Evolutionary conservation across 495 filamentous ascomycete genomes (phyloP), one percentile per base, ranked within the genome.

Genomic region (Terfezia claveryi): DNA sequence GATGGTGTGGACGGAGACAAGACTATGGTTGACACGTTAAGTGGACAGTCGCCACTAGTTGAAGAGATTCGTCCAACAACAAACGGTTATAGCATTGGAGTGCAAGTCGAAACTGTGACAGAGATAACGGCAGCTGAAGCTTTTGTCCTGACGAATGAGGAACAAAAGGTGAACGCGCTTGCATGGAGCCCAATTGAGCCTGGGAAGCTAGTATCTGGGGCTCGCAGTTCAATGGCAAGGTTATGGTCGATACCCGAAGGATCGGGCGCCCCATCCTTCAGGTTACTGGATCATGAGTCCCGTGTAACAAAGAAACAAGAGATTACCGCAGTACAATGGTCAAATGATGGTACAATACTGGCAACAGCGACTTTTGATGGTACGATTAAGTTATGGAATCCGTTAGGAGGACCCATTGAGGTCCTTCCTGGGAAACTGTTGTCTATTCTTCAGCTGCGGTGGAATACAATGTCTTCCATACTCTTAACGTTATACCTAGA

Each of bases 161-260:
- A 55, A 53, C 53, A 63, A 58, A 77, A 73, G 69, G 52, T 88
- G 72, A 74, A 84, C 59, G 75, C 76, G 53, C 77, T 79, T 68
- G 71, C 79, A 67, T 92, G 84, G 82, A 84, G 82, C 62, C 85
- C 85, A 52, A 69, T 68, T 56, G 79, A 88, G 72, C 75, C 85
- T 57, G 80, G 76, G 38, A 69, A 84, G 65, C 73, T 92, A 66
- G 81, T 80, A 61, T 78, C 79, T 58, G 79, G 78, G 66, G 83
- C 84, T 63, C 75, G 72, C 63, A 80, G 86, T 67, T 76, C 79
- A 67, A 80, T 85, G 74, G 84, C 82, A 70, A 80, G 78, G 58
- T 70, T 91, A 67, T 89, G 82, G 82, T 83, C 77, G 60, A 64
- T 87, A 60, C 67, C 73, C 2, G 14, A 14, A 5, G 41, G 41